Evolutionary conservation across 208 protist species (phyloP).

Genomic region (Acanthamoeba quina): DNA sequence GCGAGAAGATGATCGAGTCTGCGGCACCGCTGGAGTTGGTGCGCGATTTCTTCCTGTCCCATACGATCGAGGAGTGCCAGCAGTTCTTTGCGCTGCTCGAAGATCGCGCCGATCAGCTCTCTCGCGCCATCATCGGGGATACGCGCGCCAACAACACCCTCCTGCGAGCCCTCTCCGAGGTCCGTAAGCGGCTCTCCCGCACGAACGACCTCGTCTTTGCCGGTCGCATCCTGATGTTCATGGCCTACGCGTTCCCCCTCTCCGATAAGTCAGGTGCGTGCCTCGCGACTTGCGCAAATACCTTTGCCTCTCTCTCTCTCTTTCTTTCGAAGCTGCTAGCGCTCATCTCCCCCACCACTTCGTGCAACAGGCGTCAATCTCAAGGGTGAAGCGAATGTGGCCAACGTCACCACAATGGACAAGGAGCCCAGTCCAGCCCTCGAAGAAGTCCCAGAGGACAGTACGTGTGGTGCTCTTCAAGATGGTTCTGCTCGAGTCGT

Average conservation of each 20-base stretch:
- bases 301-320: neutral
- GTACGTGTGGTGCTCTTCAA: neutral
- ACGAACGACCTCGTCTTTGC: slow-evolving; percentile 53
- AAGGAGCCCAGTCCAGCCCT: slow-evolving; percentile 16
- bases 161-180: neutral
- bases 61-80: slow-evolving; percentile 64
- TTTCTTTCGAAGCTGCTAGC: neutral
- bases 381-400: slow-evolving; percentile 55
- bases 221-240: slow-evolving; percentile 62
- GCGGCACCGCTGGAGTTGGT: slow-evolving; percentile 11
- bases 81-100: slow-evolving; percentile 42
- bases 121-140: neutral
- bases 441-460: neutral
- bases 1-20: slow-evolving; percentile 40
- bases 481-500: neutral
- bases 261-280: slow-evolving; percentile 43
- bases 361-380: slow-evolving; percentile 24
- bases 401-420: slow-evolving; percentile 56
- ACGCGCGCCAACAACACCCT: slow-evolving; percentile 19
- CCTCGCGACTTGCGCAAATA: neutral
- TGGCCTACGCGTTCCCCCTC: slow-evolving; percentile 62
- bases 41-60: slow-evolving; percentile 44
- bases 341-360: neutral
- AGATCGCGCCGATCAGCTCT: slow-evolving; percentile 56
- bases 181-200: slow-evolving; percentile 49